Evolutionary conservation across 345 rosid species (phyloP), one percentile per base, ranked within the genome.

Genomic region (Eucalyptus regnans): DNA sequence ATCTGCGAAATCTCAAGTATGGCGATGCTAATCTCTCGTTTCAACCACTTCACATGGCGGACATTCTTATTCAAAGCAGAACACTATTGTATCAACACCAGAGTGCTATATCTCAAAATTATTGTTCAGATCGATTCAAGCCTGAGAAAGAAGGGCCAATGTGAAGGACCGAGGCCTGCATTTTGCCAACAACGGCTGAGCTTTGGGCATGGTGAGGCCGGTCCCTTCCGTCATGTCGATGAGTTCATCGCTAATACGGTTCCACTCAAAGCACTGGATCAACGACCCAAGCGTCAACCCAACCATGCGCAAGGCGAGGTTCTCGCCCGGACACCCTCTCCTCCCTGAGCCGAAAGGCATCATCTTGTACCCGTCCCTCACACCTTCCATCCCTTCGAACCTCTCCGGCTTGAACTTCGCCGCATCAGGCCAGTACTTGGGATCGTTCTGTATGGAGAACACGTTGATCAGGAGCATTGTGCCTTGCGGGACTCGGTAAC

Each of bases 261-360:
- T 86, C 92, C 91, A 92, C 31, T 93, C 93, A 46, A 91, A 92
- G 87, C 92, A 91, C 68, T 92, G 93, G 86, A 92, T 54, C n/a
- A 92, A 52, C 31, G 93, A 44, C 4, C 92, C 93, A 49, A 93
- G 60, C 2, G 91, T 62, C 51, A 88, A 87, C 6, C 91, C 92
- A 17, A 90, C 68, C 89, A 89, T 88, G 13, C 86, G 84, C 62
- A 84, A 27, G 22, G 91, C 95, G 91, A 92, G 87, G 13, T 87
- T 90, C 87, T 92, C 91, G 8, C 95, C 94, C 7, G 93, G 94
- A 88, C 95, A 93, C 7, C 92, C 84, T 88, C 95, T 92, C 87
- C 96, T 89, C 9, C 96, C 94, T 17, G 89, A 29, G 86, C 94
- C 94, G 46, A 93, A 94, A 13, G 93, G 94, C 93, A 93, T 71